Evolutionary conservation across 2,329 filamentous ascomycete genomes (phyloP), one percentile per base, ranked within the genome.

Genomic region (Apiospora aurea): DNA sequence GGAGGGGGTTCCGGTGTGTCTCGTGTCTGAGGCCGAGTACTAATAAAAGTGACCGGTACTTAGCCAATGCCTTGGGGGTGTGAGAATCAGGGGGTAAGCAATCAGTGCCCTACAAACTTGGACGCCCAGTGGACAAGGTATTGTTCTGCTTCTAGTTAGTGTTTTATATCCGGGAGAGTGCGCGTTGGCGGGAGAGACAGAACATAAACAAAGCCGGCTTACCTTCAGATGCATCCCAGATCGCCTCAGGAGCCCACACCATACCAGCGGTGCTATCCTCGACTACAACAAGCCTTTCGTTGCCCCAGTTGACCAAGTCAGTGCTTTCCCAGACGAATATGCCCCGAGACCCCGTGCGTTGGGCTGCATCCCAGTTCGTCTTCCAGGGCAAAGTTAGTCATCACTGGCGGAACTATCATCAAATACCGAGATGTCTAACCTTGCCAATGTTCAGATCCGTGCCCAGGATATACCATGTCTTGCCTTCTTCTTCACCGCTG

Each of bases 211-310:
- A 24, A 3, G 38, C 4, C 38, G 57, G 67, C 77, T 74, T 69
- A 81, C 81, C 78, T 75, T 85, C 83, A 1, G 79, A 78, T 0
- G 82, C 79, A 74, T 89, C 87, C 83, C 84, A 89, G 69, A 89
- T 84, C 0, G 87, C 87, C 69, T 87, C 85, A 0, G 88, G 88
- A 0, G 87, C 88, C 88, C 88, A 90, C 0, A 88, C 86, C 87
- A 89, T 89, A 4, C 87, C 88, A 0, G 87, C 88, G 4, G 82
- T 85, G n/a, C 78, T 78, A 71, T 87, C 83, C 74, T 89, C 87
- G 14, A 89, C 87, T 0, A 77, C 79, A 0, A 87, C 83, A 1
- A 89, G 80, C 7, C 86, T 79, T 76, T 88, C 86, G 16, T 80
- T 79, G 14, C 75, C 81, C 85, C 86, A 89, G 72, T 83, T 86